Base-by-base conservation (phyloP, 148 eudicot species). In the Gaultheria prostrata region DNA sequence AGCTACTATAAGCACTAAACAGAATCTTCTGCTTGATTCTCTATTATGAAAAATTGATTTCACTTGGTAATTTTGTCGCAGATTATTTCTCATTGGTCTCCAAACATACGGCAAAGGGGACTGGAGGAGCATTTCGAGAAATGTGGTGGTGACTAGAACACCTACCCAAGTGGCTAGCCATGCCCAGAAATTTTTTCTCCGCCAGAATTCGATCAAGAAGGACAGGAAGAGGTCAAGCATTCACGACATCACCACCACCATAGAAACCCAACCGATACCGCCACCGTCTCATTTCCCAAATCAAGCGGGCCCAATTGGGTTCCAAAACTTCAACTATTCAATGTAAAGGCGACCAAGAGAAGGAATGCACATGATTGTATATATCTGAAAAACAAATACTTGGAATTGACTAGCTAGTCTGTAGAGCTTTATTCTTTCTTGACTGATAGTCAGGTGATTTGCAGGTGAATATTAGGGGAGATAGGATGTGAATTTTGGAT, bases 121-220 rank as follows among this genome's bases (percentile, higher is more conserved):
- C 56, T 92, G 95, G 95, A 85, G 95, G 88, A 91, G 93, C 82
- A 92, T 92, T 17, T 92, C 95, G 48, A 87, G 95, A 78, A 92
- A 90, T 56, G 91, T 89, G 76, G 95, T 92, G 54, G 91, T 92
- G 35, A 87, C 93, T 9, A 85, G 95, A 70, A 91, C 93, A 20
- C 93, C 95, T 15, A 91, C 95, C 1, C 95, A 92, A 80, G 95
- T 92, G 45, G 95, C 95, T 28, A 92, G 95, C 83, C 95, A 92
- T 39, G 95, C 95, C 15, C 95, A 92, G 69, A 92, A 92, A 67
- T 92, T 88, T 73, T 91, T 80, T 82, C 92, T 92, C 30, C 91
- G 95, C 46, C 95, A 90, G 75, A 87, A 80, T 82, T 86, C 92
- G 4, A 89, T 83, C 59, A 92, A 89, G 83, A 92, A 91, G 83